phyloP scores from a whole-genome alignment of 2,329 filamentous ascomycete species.

The Neonectria punicea region DNA sequence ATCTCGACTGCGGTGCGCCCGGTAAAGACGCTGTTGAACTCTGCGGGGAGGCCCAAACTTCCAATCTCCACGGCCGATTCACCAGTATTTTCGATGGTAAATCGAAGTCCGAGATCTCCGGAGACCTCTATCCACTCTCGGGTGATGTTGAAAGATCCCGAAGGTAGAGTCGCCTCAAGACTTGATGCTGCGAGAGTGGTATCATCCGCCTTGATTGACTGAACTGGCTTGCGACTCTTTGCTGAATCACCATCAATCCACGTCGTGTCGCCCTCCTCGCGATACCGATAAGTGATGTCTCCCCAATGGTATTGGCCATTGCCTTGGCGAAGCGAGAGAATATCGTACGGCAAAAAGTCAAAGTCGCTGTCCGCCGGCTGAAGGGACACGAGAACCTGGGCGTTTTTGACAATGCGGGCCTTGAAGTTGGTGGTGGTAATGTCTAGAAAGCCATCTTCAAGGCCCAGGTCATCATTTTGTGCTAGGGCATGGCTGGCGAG shows the following conservation, averaged over 20 bases:
- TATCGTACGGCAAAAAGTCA: conserved; percentile 66
- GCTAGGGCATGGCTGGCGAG: too few relatives aligned
- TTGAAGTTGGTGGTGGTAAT: conserved; percentile 55
- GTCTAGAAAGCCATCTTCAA: conserved; percentile 53
- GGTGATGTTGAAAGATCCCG: conserved; percentile 56
- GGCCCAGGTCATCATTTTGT: conserved; percentile 45
- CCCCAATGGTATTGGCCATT: conserved; percentile 69
- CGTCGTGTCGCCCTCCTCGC: conserved; percentile 46
- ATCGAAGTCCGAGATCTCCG: conserved; percentile 61
- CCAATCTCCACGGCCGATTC: conserved; percentile 60
- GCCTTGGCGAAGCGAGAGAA: conserved; percentile 56
- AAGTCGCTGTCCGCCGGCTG: conserved; percentile 54
- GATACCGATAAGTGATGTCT: conserved; percentile 66
- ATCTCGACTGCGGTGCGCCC: conserved; percentile 59
- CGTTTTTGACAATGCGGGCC: conserved; percentile 53
- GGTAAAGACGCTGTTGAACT: conserved; percentile 72
- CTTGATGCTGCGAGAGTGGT: conserved; percentile 52
- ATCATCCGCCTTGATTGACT: conserved; percentile 35
- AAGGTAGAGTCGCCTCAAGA: conserved; percentile 54
- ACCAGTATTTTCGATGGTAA: conserved; percentile 61
- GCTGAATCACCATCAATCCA: conserved; percentile 63
- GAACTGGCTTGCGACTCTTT: conserved; percentile 42
- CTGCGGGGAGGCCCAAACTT: conserved; percentile 66
- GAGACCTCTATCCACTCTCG: conserved; percentile 62
- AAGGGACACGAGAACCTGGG: conserved; percentile 61